Percentiles rank a stretch among this genome's conserved stretches.
phyloP scores from a whole-genome alignment of 139 green algal genomes.

The Chlorella sp. region DNA sequence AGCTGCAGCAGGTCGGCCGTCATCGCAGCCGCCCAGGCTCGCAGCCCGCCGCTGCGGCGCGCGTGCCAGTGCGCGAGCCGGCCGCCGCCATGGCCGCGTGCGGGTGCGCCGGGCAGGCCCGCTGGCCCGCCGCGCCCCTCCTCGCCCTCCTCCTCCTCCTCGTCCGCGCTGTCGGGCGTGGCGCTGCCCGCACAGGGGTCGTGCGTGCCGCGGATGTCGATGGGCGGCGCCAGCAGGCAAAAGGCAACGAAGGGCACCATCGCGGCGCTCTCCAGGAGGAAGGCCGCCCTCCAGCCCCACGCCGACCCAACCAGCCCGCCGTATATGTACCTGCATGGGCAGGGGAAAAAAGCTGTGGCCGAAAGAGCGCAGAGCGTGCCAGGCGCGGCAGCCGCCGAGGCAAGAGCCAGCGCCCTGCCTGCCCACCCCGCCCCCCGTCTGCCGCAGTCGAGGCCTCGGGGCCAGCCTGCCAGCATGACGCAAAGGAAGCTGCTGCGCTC shows the following conservation, averaged over 20 bases:
- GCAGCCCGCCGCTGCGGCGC: too few relatives aligned
- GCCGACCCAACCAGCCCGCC: slow-evolving; percentile 61
- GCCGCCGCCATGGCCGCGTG: background rate
- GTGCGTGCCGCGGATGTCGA: slow-evolving; percentile 62
- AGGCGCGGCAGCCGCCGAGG: too few relatives aligned
- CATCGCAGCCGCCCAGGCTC: background rate
- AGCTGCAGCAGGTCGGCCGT: slow-evolving; percentile 2
- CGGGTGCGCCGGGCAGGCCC: background rate
- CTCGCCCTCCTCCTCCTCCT: background rate
- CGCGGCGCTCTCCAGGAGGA: slow-evolving; percentile 74
- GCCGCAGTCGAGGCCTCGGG: background rate
- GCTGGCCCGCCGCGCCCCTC: too few relatives aligned
- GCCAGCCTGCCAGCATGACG: background rate
- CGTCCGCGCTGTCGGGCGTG: too few relatives aligned
- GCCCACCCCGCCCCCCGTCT: too few relatives aligned
- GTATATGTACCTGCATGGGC: slow-evolving; percentile 68
- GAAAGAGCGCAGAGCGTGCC: too few relatives aligned
- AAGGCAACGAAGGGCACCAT: slow-evolving; percentile 86
- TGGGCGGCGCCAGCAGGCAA: slow-evolving; percentile 47
- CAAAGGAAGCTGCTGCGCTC: too few relatives aligned
- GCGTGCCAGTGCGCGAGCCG: background rate
- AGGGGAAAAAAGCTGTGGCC: too few relatives aligned
- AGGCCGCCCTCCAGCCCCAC: slow-evolving; percentile 81
- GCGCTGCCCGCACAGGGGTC: too few relatives aligned
- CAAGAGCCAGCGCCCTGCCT: too few relatives aligned